These are phyloP conservation scores for Thalassia testudinum DNA, from an alignment of 116 monocot genomes.

Conservation along the genomic window DNA sequence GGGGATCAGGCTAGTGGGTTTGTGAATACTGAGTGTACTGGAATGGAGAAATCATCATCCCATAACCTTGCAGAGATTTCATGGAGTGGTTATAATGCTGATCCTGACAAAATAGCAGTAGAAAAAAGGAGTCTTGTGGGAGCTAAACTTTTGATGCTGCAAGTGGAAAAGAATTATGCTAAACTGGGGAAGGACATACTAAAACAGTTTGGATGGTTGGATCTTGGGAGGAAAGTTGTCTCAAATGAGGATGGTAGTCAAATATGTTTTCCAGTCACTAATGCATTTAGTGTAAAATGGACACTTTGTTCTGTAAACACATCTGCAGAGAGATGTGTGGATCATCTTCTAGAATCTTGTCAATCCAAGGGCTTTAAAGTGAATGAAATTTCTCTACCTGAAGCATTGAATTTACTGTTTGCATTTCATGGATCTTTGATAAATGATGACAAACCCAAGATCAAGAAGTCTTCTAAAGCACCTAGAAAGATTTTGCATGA, in stretches of 20 bases:
- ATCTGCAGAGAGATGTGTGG: constrained; percentile 3
- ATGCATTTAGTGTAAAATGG: constrained; percentile 18
- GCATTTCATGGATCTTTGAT: constrained; percentile 29
- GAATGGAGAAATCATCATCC: neutral
- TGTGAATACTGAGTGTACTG: neutral
- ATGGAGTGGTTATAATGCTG: neutral
- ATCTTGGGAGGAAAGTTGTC: constrained; percentile 51
- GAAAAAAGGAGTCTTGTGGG: constrained; percentile 6
- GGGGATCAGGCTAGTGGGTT: neutral
- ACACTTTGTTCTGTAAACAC: constrained; percentile 8
- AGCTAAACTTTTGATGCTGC: constrained; percentile 21
- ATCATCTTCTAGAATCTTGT: constrained; percentile 7
- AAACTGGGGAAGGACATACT: constrained; percentile 74
- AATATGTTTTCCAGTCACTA: constrained; percentile 55
- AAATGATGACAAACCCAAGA: constrained; percentile 18
- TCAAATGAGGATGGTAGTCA: constrained; percentile 32
- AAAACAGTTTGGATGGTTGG: constrained; percentile 78
- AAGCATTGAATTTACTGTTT: constrained; percentile 29
- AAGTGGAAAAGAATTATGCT: constrained; percentile 59
- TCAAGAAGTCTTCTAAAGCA: constrained; percentile 28
- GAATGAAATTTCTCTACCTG: constrained; percentile 22
- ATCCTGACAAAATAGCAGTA: neutral
- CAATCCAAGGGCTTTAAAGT: constrained; percentile 11
- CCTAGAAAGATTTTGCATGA: constrained; percentile 59
- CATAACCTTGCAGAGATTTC: no score